A percentile compares a stretch with the other conserved stretches of the same genome.
phyloP scores from a whole-genome alignment of 805 yeast genomes.

The Spathaspora girioi region DNA sequence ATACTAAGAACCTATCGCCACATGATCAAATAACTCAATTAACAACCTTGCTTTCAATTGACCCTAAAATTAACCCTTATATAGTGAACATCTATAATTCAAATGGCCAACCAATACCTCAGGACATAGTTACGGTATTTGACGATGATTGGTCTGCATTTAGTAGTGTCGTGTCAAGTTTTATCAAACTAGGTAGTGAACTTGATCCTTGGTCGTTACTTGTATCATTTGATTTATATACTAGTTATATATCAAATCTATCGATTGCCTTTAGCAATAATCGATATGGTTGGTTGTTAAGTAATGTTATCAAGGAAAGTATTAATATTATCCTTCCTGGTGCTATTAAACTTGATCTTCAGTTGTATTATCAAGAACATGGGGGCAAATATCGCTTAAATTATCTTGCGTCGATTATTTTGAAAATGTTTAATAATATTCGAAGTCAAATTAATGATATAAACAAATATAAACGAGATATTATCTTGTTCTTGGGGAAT shows the following conservation, averaged over 20 bases:
- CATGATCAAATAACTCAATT: constrained; percentile 16
- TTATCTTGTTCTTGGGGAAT: constrained; percentile 51
- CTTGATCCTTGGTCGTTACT: constrained; percentile 51
- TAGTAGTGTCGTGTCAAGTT: constrained; percentile 41
- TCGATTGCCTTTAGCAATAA: constrained; percentile 48
- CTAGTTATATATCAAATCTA: constrained; percentile 44
- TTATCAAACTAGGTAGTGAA: constrained; percentile 45
- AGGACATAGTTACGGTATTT: constrained; percentile 15
- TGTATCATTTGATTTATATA: constrained; percentile 52
- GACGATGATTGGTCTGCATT: constrained; percentile 45
- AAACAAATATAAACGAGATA: constrained; percentile 43
- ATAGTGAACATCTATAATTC: constrained; percentile 20
- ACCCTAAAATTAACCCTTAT: constrained; percentile 22
- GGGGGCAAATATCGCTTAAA: constrained; percentile 43
- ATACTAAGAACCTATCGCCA: constrained; percentile 1
- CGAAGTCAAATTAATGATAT: constrained; percentile 43
- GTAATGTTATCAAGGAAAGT: constrained; percentile 31
- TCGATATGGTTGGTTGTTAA: constrained; percentile 34
- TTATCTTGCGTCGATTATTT: constrained; percentile 49
- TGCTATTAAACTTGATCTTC: constrained; percentile 34
- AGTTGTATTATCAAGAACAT: constrained; percentile 41
- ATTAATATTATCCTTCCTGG: constrained; percentile 42
- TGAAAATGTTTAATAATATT: constrained; percentile 59
- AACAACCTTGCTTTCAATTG: constrained; percentile 18
- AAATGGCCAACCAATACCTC: constrained; percentile 4